Conservation (phyloP, 495 filamentous ascomycete species). For the Penicillium tannophilum region DNA sequence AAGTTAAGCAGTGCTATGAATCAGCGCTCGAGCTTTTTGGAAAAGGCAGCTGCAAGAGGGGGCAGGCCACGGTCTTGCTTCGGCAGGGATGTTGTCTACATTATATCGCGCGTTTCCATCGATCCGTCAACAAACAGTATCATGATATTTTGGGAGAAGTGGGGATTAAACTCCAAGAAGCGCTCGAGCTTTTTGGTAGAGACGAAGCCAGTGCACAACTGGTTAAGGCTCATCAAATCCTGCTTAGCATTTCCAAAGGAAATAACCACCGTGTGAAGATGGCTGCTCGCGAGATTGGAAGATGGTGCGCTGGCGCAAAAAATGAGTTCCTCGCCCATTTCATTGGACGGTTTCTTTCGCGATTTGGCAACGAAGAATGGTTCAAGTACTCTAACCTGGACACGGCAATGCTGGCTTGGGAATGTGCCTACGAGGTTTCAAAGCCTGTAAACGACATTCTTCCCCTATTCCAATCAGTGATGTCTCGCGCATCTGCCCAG, state of each 20-base stretch:
- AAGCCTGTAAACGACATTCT: slow-evolving; percentile 16
- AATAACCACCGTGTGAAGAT: slow-evolving; percentile 12
- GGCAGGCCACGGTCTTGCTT: slow-evolving; percentile 26
- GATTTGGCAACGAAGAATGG: slow-evolving; percentile 24
- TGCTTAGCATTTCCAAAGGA: slow-evolving; percentile 22
- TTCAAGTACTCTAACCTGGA: slow-evolving; percentile 22
- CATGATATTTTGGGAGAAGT: slow-evolving; percentile 13
- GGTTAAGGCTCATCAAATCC: slow-evolving; percentile 24
- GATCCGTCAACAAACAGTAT: slow-evolving; percentile 2
- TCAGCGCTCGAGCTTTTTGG: slow-evolving; percentile 20
- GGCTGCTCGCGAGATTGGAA: slow-evolving; percentile 23
- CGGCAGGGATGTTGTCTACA: slow-evolving; percentile 28
- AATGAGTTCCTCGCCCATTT: slow-evolving; percentile 24
- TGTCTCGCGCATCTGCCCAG: slow-evolving; percentile 18
- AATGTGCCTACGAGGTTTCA: slow-evolving; percentile 21
- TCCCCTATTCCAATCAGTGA: slow-evolving; percentile 23
- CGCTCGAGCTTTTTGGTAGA: slow-evolving; percentile 20
- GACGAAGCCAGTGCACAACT: slow-evolving; percentile 26
- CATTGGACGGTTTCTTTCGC: slow-evolving; percentile 15
- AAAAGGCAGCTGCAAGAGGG: slow-evolving; percentile 15
- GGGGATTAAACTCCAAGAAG: slow-evolving; percentile 15
- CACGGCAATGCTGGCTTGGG: slow-evolving; percentile 14
- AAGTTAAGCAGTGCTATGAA: slow-evolving; percentile 16
- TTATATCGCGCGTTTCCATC: slow-evolving; percentile 13
- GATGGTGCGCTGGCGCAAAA: slow-evolving; percentile 19